Base-by-base conservation (phyloP, 257 asterid species). In the Prunella vulgaris region DNA sequence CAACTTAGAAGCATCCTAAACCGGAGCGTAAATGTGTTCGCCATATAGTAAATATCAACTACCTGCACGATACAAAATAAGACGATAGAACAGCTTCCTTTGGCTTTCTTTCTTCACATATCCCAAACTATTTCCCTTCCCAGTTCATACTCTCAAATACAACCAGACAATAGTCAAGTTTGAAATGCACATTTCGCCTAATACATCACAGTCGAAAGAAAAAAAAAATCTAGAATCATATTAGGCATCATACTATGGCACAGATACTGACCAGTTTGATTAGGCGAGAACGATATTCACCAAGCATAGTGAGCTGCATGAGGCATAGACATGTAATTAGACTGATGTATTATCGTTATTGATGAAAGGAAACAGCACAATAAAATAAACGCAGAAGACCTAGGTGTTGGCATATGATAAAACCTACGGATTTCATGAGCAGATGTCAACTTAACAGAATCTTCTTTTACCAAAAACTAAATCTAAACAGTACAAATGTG, bases 221-320 rank as follows among this genome's bases (percentile, higher is more conserved):
- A 49, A 38, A 54, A 46, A 51, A 56, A 40, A 18, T 60, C 68
- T 35, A 64, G 61, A 56, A 66, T 14, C 18, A 57, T 58, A 58
- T 28, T 5, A 67, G 70, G 73, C n/a, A n/a, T 1, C 20, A 9
- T 4, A 44, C 8, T 52, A 64, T 28, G 40, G 42, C 46, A 10
- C 8, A 5, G 32, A 72, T 28, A 76, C 96, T 85, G 63, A 94
- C 99, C 96, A 94, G 86, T 75, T 94, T 91, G 76, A 82, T 74
- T 60, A 94, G 95, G 73, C 97, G 96, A 66, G 87, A 69, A 14
- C 96, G 95, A 76, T 74, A 79, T 64, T 94, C 99, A 52, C 95
- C 95, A 4, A 75, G 81, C 88, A 91, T 78, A 4, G 92, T 84
- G 70, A 82, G 86, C 99, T 94, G 96, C 92, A 85, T 28, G 38